Evolutionary conservation across 345 rosid species (phyloP), one percentile per base, ranked within the genome.

Genomic region (Corchorus capsularis): DNA sequence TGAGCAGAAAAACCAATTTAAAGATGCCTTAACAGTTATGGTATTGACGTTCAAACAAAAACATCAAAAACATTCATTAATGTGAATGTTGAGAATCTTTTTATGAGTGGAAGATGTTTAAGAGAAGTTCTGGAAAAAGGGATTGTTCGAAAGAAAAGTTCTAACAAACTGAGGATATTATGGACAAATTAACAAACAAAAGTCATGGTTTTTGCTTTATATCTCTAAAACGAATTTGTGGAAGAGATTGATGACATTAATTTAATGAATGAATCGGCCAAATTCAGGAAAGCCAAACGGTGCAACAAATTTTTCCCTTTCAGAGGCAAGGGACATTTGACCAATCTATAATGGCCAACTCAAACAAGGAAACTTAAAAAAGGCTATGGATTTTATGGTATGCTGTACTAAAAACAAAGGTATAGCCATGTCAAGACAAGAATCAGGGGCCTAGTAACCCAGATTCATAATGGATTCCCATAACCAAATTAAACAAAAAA

Each of bases 81-180:
- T 19, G 59, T n/a, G 7, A n/a, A 6, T 54, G 9, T 2, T 2
- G 12, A n/a, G 22, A n/a, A n/a, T 7, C 59, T 55, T 55, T 55
- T 8, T 55, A n/a, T n/a, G 2, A 55, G 22, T 7, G 22, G 12
- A 7, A 9, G n/a, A 20, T 0, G 27, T 17, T 20, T 62, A 0
- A 62, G 46, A 39, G 66, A 62, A 7, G 35, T 67, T 20, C n/a
- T 45, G 37, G 35, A 14, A 32, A 1, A 66, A 66, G 22, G 1
- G 32, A 22, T 4, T 1, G 57, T 52, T 47, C 8, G 73, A 69
- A 69, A 69, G 17, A 35, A 15, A 69, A 69, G 73, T 53, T 69
- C 0, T 53, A 53, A 69, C 61, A 69, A 35, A 52, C 10, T 10
- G 45, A 17, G 35, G 61, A 69, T 50, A 34, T 52, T 52, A 39